phyloP scores from a whole-genome alignment of 805 yeast species.

The Candida qinlingensis region DNA sequence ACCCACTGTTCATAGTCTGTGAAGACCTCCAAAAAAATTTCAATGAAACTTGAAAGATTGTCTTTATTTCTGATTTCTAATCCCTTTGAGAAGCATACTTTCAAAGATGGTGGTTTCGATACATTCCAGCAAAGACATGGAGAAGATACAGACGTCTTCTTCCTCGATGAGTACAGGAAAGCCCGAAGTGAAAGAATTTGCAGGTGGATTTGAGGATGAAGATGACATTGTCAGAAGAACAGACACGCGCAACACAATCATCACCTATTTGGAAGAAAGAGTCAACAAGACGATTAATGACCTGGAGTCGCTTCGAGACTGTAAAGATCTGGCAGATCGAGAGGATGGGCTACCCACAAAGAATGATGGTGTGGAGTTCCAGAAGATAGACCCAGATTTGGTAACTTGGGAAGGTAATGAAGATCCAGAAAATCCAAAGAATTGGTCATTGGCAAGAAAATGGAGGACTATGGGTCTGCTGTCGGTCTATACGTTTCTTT shows the following conservation, averaged over 20 bases:
- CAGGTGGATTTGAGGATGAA: neutral
- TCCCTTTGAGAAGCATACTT: neutral
- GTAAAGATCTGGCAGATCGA: slow-evolving; percentile 10
- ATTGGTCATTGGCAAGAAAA: slow-evolving; percentile 45
- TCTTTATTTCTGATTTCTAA: neutral
- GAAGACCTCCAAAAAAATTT: too few relatives aligned
- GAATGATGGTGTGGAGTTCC: slow-evolving; percentile 48
- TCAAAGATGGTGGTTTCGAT: neutral
- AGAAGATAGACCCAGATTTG: slow-evolving; percentile 53
- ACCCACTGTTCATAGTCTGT: neutral
- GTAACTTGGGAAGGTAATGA: slow-evolving; percentile 62
- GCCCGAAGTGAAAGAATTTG: neutral
- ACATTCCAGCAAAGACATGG: neutral
- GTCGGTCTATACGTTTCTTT: slow-evolving; percentile 47
- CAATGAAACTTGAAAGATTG: neutral
- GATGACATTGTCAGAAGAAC: neutral
- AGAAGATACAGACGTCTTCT: neutral
- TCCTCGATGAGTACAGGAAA: neutral
- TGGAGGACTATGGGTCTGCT: slow-evolving; percentile 41
- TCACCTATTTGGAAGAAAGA: neutral
- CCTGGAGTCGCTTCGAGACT: neutral
- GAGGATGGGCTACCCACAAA: slow-evolving; percentile 26
- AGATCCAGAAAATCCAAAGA: slow-evolving; percentile 58
- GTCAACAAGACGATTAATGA: neutral
- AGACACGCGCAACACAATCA: neutral